Conservation (phyloP, 495 filamentous ascomycete species). For the Xylaria castorea region DNA sequence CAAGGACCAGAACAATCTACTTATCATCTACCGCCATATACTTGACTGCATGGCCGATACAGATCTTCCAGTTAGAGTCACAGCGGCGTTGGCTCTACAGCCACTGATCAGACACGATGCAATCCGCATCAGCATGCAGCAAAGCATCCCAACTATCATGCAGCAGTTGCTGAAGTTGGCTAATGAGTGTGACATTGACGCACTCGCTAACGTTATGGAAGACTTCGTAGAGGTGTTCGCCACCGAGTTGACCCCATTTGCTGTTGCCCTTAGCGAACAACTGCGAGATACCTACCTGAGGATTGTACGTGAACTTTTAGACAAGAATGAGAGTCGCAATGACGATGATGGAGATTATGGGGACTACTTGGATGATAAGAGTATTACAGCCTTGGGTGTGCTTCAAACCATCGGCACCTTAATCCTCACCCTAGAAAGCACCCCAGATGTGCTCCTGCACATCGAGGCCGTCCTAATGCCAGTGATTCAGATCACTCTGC, state of each 20-base stretch:
- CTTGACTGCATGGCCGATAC: constrained; percentile 95
- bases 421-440: constrained; percentile 95
- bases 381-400: constrained; percentile 94
- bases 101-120: constrained; percentile 94
- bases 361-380: constrained; percentile 97
- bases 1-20: constrained; percentile 91
- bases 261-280: constrained; percentile 96
- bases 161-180: constrained; percentile 96
- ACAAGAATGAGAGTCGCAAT: constrained; percentile 75
- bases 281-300: constrained; percentile 94
- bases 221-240: constrained; percentile 99
- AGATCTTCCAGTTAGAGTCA: constrained; percentile 89
- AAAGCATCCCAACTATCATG: constrained; percentile 99
- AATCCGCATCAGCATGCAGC: constrained; percentile 92
- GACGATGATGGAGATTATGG: constrained; percentile 80
- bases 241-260: constrained; percentile 92
- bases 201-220: constrained; percentile 98
- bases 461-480: constrained; percentile 96
- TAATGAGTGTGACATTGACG: constrained; percentile 94
- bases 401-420: constrained; percentile 97
- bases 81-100: constrained; percentile 92
- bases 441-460: constrained; percentile 89
- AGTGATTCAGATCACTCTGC: constrained; percentile 91
- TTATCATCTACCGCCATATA: constrained; percentile 95
- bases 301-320: constrained; percentile 88